Evolutionary conservation across 1,139 yeast species (phyloP).

Genomic region (Zygoascus hellenicus): DNA sequence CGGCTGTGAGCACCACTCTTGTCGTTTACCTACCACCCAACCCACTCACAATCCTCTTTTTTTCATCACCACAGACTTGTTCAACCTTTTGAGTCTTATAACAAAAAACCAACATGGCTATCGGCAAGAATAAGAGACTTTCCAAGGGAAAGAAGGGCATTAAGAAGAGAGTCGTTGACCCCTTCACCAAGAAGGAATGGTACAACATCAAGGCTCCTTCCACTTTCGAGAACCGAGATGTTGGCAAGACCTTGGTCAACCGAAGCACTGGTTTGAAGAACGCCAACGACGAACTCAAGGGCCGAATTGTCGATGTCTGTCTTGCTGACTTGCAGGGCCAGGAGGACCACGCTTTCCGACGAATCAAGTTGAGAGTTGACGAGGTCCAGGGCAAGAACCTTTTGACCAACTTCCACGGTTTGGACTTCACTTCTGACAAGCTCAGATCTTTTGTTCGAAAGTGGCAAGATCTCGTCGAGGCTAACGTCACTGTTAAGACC

Average conservation of each 20-base stretch:
- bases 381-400: conserved; percentile 92
- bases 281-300: conserved; percentile 88
- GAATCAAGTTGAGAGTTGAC: conserved; percentile 83
- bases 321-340: conserved; percentile 89
- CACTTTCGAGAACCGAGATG: conserved; percentile 88
- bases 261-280: conserved; percentile 87
- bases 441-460: conserved; percentile 86
- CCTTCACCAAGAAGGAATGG: conserved; percentile 95
- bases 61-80: not conserved
- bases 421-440: conserved; percentile 88
- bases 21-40: no score
- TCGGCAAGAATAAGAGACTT: conserved; percentile 95
- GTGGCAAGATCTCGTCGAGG: conserved; percentile 91
- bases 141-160: conserved; percentile 94
- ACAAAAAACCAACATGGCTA: conserved; percentile 55
- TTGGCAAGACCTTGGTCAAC: conserved; percentile 92
- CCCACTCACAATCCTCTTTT: conserved; percentile 5
- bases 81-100: not conserved
- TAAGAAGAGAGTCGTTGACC: conserved; percentile 94
- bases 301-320: conserved; percentile 82
- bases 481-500: conserved; percentile 87
- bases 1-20: no score
- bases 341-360: conserved; percentile 89
- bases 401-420: conserved; percentile 92
- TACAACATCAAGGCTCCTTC: conserved; percentile 93